Evolutionary conservation across 306 rosid genomes (phyloP).

Genomic region (Gastrolobium bilobum): DNA sequence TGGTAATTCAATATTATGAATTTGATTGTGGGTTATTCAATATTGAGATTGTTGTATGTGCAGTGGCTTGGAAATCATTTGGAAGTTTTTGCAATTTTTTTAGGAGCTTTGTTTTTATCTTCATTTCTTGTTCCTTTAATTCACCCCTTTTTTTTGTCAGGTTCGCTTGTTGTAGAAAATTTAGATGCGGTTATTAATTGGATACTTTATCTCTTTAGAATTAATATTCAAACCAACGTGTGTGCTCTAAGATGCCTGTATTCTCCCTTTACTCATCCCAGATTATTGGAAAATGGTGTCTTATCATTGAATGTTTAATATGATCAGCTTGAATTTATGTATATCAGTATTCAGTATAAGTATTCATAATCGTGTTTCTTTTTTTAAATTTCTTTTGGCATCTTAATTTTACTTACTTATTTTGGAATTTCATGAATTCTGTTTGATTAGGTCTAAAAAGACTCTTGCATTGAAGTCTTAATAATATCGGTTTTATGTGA

Average conservation of each 20-base stretch:
- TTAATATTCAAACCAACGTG: neutral
- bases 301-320: slow-evolving; percentile 3
- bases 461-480: neutral
- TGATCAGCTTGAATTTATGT: slow-evolving; percentile 13
- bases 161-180: slow-evolving; percentile 28
- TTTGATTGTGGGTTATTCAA: neutral
- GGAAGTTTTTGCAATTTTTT: slow-evolving; percentile 28
- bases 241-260: slow-evolving; percentile 13
- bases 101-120: slow-evolving; percentile 6
- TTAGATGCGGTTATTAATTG: neutral
- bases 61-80: neutral
- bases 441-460: slow-evolving; percentile 9
- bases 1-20: neutral
- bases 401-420: slow-evolving; percentile 14
- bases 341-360: neutral
- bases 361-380: neutral
- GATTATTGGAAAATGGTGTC: slow-evolving; percentile 8
- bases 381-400: neutral
- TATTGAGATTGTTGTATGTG: neutral
- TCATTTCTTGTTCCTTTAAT: neutral
- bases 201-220: slow-evolving; percentile 14
- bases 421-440: slow-evolving; percentile 19
- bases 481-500: slow-evolving; percentile 5
- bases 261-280: slow-evolving; percentile 24
- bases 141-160: neutral